phyloP scores from a whole-genome alignment of 1,284 basidiomycete species.

The Uromyces viciae-fabae region DNA sequence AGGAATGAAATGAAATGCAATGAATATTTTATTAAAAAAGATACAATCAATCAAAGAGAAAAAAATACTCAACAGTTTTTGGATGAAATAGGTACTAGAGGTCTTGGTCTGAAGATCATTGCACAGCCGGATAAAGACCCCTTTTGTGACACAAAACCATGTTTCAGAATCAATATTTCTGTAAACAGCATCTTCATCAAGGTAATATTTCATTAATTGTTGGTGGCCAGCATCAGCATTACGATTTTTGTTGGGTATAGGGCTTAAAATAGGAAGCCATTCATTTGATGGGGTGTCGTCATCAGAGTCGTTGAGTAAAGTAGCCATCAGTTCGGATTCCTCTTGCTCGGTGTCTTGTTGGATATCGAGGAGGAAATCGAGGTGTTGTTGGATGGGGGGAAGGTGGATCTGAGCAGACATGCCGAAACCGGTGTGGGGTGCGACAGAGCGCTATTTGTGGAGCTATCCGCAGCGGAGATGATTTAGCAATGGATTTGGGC shows the following conservation, averaged over 20 bases:
- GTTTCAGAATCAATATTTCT: background rate
- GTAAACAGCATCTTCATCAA: background rate
- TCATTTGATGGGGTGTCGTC: too few relatives aligned
- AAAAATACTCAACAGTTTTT: background rate
- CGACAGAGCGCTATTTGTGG: too few relatives aligned
- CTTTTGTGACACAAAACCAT: background rate
- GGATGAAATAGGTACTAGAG: background rate
- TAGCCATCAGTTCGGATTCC: background rate
- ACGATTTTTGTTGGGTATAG: background rate
- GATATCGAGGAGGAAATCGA: too few relatives aligned
- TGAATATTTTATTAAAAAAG: background rate
- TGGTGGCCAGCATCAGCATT: background rate
- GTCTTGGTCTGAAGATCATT: background rate
- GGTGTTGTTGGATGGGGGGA: too few relatives aligned
- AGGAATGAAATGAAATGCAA: background rate
- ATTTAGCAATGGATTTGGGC: too few relatives aligned
- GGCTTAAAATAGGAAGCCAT: background rate
- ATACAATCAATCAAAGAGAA: background rate
- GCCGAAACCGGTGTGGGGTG: too few relatives aligned
- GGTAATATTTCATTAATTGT: background rate
- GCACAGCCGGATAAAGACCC: background rate
- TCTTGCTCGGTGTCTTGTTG: background rate
- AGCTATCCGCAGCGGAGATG: too few relatives aligned
- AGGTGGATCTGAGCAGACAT: too few relatives aligned
- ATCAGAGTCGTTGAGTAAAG: background rate